These are phyloP conservation scores for Afroboletus lepidellus DNA, from an alignment of 1,284 basidiomycete genomes.

Conservation along the genomic window DNA sequence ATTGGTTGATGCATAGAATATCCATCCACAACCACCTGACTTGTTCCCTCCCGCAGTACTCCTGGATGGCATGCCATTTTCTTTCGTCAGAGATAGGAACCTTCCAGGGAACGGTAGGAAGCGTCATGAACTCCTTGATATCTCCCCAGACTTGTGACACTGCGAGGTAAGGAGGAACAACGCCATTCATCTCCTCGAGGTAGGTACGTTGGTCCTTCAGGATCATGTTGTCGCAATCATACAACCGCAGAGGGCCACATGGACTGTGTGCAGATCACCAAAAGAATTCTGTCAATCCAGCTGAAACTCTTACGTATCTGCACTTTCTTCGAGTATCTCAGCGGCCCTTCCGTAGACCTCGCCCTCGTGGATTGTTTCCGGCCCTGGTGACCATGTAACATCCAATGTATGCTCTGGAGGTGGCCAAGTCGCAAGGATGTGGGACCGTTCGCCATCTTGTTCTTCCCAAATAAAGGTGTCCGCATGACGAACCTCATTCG, in stretches of 20 bases:
- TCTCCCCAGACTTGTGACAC: not conserved
- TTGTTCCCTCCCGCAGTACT: not conserved
- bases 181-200: not conserved
- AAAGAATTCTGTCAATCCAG: not conserved
- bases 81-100: not conserved
- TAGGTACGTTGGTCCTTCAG: not conserved
- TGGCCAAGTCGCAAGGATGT: not conserved
- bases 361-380: not conserved
- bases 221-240: not conserved
- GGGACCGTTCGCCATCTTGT: not conserved
- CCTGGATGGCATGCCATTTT: not conserved
- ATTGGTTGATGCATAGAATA: not conserved
- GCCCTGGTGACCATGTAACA: not conserved
- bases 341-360: not conserved
- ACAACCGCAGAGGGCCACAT: not conserved
- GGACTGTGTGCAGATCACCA: not conserved
- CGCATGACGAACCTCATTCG: not conserved
- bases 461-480: not conserved
- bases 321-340: not conserved
- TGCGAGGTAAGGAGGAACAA: not conserved
- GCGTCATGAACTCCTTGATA: not conserved
- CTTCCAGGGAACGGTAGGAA: not conserved
- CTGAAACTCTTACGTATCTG: not conserved
- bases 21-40: not conserved
- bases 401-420: not conserved